Evolutionary conservation across 257 asterid species (phyloP).

Genomic region (Solanum corneliomulleri): DNA sequence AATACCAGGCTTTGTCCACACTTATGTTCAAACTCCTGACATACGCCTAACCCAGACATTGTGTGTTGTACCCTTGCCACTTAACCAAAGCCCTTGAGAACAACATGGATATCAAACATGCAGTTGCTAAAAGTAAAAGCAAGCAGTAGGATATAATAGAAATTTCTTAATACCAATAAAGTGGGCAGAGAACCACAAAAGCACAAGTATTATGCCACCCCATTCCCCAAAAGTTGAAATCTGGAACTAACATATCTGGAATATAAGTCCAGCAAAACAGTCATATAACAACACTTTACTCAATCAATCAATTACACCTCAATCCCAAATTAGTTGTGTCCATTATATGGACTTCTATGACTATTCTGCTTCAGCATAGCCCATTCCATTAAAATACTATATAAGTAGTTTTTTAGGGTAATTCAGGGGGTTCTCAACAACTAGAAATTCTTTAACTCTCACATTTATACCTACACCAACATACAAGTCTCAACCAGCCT

Average conservation of each 20-base stretch:
- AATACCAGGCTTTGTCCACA: neutral
- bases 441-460: neutral
- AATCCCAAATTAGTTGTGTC: neutral
- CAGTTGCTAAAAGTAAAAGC: neutral
- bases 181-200: neutral
- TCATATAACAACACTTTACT: neutral
- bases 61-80: neutral
- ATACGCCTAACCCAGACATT: neutral
- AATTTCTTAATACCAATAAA: neutral
- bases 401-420: neutral
- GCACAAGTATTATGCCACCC: neutral
- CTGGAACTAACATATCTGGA: neutral
- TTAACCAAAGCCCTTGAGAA: neutral
- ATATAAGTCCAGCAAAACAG: neutral
- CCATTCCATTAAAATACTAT: neutral
- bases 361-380: neutral
- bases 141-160: neutral
- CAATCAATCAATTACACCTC: neutral
- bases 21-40: neutral
- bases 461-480: neutral
- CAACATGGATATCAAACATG: neutral
- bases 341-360: neutral
- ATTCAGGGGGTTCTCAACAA: neutral
- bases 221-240: neutral
- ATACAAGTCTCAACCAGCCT: neutral